Evolutionary conservation across 495 filamentous ascomycete genomes (phyloP).

Genomic region (Aspergillus olivimuriae): DNA sequence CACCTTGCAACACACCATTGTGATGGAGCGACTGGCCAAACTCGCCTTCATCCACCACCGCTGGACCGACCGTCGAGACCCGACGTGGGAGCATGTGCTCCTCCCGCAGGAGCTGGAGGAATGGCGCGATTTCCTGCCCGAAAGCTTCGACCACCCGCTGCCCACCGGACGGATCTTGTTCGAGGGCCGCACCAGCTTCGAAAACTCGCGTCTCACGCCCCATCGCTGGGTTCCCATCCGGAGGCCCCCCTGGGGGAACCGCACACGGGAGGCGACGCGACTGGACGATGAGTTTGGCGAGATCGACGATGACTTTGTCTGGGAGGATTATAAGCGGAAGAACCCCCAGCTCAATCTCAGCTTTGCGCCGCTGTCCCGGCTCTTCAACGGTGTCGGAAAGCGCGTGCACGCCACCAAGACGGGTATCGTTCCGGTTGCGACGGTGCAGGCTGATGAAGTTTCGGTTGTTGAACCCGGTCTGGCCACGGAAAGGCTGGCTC

Average conservation of each 20-base stretch:
- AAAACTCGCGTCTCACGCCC: background rate
- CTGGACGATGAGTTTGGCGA: background rate
- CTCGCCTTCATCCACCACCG: conserved; percentile 10
- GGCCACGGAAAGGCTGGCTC: no score
- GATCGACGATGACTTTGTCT: conserved; percentile 20
- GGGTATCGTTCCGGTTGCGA: background rate
- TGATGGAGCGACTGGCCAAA: conserved; percentile 16
- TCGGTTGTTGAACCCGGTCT: no score
- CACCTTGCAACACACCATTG: conserved; percentile 24
- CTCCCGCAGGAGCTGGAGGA: conserved; percentile 41
- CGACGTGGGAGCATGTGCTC: conserved; percentile 22
- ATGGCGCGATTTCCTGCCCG: conserved; percentile 44
- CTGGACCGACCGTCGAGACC: conserved; percentile 17
- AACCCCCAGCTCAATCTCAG: conserved; percentile 13
- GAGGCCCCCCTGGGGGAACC: conserved; percentile 7
- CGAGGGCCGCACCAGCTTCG: conserved; percentile 10
- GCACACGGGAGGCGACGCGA: conserved; percentile 3
- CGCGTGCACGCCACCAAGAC: background rate
- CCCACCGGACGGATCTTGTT: conserved; percentile 20
- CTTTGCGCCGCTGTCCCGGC: conserved; percentile 14
- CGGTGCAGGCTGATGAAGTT: background rate
- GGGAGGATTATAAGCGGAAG: conserved; percentile 1
- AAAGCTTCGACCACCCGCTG: conserved; percentile 24
- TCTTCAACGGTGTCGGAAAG: conserved; percentile 8
- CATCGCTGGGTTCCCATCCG: conserved; percentile 16